phyloP scores from a whole-genome alignment of 768 basidiomycete species.

The Sarcodon sp. region DNA sequence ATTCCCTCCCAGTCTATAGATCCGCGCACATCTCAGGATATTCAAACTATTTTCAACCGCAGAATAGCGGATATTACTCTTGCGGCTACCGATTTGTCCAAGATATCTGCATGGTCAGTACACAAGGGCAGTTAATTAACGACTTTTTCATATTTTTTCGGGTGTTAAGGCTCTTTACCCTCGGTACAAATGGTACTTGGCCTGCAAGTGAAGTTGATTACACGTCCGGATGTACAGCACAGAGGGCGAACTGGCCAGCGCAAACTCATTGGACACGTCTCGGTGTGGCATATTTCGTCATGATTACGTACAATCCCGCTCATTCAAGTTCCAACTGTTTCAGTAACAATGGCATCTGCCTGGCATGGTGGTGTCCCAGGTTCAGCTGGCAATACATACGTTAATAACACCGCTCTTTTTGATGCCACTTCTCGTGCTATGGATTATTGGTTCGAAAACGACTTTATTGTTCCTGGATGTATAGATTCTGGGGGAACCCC shows the following conservation, averaged over 20 bases:
- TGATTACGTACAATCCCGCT: not conserved
- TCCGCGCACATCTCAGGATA: constrained; percentile 14
- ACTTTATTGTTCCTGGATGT: constrained; percentile 41
- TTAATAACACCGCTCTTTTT: constrained; percentile 25
- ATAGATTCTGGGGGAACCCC: constrained; percentile 38
- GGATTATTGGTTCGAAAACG: constrained; percentile 51
- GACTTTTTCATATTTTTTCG: not conserved
- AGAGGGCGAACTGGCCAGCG: constrained; percentile 61
- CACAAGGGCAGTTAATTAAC: not conserved
- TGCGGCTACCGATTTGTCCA: constrained; percentile 17
- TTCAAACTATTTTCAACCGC: constrained; percentile 22
- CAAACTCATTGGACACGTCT: constrained; percentile 33
- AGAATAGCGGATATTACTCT: constrained; percentile 30
- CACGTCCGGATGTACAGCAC: constrained; percentile 46
- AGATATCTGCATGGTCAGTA: constrained; percentile 26
- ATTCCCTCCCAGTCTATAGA: not conserved
- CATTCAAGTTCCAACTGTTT: not conserved
- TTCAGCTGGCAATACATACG: constrained; percentile 21
- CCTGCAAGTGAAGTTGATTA: constrained; percentile 45
- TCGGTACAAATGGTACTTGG: constrained; percentile 34
- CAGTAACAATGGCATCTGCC: constrained; percentile 41
- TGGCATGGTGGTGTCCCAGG: constrained; percentile 38
- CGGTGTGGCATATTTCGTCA: constrained; percentile 7
- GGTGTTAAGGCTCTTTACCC: constrained; percentile 28
- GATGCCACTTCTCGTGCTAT: constrained; percentile 35